Base-by-base conservation (phyloP, 768 basidiomycete genomes). In the Tricholomella constricta region DNA sequence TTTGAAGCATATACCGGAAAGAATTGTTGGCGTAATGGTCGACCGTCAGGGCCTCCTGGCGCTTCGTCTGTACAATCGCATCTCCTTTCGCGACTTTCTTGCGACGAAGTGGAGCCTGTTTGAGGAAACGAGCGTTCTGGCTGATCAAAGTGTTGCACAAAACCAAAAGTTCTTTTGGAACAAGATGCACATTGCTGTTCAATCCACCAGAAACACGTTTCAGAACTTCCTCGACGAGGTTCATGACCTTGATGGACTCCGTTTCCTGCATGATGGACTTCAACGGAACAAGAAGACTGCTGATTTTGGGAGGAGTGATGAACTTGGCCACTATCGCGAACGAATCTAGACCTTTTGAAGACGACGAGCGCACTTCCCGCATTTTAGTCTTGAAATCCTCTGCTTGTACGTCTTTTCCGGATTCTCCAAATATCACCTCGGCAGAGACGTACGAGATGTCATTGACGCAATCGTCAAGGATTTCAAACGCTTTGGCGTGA, bases 311-410 rank as follows among this genome's bases (percentile, higher is more conserved):
- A 2, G 95, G 91, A 0, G 90, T 88, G 54, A 95, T 82, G 60
- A 82, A 77, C 56, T 86, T 86, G 9, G 96, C 88, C 27, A 91
- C 72, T 52, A 94, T 80, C 12, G 85, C 82, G 62, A 97, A 93
- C 0, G 90, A 86, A 65, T 98, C 94, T 27, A 96, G 72, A 2
- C 88, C 93, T 64, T 85, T 85, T n/a, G 91, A 83, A 2, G 86
- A 80, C 22, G 92, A 93, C 9, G 84, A 80, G 27, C 85, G 80
- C 25, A 95, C 96, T 72, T 99, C 96, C 19, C 89, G 82, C 84
- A 94, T 90, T 69, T 91, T 94, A 15, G 94, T 94, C 73, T 87
- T 92, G 83, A 96, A 98, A 22, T 88, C 95, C 60, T 94, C 93
- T 3, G 87, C 78, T 52, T 86, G 83, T 0, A 90, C 86, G 62